Base-by-base conservation (phyloP, 345 rosid genomes). In the Acer saccharum region DNA sequence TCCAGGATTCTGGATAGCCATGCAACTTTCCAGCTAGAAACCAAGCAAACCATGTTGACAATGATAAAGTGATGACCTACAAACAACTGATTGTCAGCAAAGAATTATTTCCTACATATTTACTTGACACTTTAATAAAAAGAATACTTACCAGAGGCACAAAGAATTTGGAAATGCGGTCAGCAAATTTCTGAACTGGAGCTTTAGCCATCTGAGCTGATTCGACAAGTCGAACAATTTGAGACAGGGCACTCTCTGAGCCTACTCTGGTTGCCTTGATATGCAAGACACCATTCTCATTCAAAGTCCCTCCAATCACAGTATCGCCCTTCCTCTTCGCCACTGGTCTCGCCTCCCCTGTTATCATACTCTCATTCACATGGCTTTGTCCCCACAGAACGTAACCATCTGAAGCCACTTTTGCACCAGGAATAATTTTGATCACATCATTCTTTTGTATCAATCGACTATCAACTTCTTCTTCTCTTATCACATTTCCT, bases 141-240 rank as follows among this genome's bases (percentile, higher is more conserved):
- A 17, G 43, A 54, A 20, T 0, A 55, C 85, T 83, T 75, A 93
- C 99, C 88, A 91, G 77, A 72, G 99, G 99, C 79, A 93, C 99
- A 78, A 95, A 95, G 77, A 50, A 91, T 74, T 90, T 92, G 69
- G 98, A 92, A 70, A 93, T 91, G 4, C 97, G 91, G 72, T 95
- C 99, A 39, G 98, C 98, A 50, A 95, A 86, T 82, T 95, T 95
- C 90, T 95, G 99, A 0, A 91, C 97, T 0, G 99, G 99, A 66
- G 99, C 99, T 88, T 93, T 93, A 21, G 99, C 98, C 86, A 93
- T 81, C 84, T 95, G 99, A 4, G 99, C 99, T 0, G 98, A 93
- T 78, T 95, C 98, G 32, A 95, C 98, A 0, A 93, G 95, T 25
- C 92, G 91, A 76, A 95, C 98, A 79, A 95, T 95, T 86, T 93